These are phyloP conservation scores for Candida parachauliodes DNA, from an alignment of 805 yeast species.

Conservation along the genomic window DNA sequence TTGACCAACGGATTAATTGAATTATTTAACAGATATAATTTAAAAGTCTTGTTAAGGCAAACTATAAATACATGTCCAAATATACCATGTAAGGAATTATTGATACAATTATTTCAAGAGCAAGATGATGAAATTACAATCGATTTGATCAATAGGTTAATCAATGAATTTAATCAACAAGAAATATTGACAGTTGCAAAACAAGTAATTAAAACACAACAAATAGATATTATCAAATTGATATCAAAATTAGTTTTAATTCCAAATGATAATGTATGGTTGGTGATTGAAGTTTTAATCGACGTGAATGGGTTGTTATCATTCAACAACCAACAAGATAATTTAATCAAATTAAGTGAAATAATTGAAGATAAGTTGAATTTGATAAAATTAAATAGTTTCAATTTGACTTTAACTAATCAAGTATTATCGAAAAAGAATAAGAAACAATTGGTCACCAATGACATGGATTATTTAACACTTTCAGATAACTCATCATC, in stretches of 20 bases:
- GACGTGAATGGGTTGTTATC: conserved; percentile 62
- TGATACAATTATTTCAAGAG: conserved; percentile 52
- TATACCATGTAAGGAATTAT: conserved; percentile 59
- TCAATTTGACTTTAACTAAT: conserved; percentile 44
- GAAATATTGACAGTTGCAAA: conserved; percentile 51
- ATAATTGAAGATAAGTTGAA: conserved; percentile 48
- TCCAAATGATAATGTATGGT: conserved; percentile 55
- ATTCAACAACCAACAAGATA: conserved; percentile 56
- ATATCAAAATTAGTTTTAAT: conserved; percentile 36
- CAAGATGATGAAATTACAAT: conserved; percentile 57
- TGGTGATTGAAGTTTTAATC: conserved; percentile 58
- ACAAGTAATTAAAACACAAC: conserved; percentile 27
- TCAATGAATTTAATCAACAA: conserved; percentile 59
- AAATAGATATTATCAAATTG: conserved; percentile 33
- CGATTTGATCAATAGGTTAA: conserved; percentile 64
- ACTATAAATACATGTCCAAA: conserved; percentile 78
- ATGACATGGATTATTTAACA: background rate
- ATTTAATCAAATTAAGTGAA: conserved; percentile 41
- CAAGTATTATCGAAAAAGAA: conserved; percentile 33
- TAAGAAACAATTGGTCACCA: conserved; percentile 3
- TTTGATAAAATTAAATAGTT: conserved; percentile 38
- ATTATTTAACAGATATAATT: conserved; percentile 37
- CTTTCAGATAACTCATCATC: background rate
- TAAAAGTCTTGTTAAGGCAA: conserved; percentile 70
- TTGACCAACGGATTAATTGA: conserved; percentile 54